A percentile compares a stretch with the other conserved stretches of the same genome.
Conservation (phyloP, 208 protist genomes). For the Leishmania lainsoni region DNA sequence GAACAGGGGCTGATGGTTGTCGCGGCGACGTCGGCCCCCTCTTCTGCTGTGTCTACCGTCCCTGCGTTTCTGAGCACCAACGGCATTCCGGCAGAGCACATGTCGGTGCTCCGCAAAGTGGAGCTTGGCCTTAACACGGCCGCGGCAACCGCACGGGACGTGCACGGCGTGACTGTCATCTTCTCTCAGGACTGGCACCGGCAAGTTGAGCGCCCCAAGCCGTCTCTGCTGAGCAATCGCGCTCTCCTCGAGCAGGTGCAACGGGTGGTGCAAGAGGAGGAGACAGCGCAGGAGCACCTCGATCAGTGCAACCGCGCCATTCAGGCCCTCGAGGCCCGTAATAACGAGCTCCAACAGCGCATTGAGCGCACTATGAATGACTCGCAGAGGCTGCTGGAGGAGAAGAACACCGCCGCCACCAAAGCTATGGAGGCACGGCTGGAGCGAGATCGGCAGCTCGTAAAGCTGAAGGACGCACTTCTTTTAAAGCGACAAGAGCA, state of each 20-base stretch:
- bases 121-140: constrained; percentile 51
- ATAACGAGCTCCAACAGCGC: constrained; percentile 63
- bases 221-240: constrained; percentile 67
- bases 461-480: constrained; percentile 59
- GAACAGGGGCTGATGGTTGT: constrained; percentile 17
- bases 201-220: constrained; percentile 37
- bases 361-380: constrained; percentile 57
- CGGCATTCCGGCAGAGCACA: constrained; percentile 68
- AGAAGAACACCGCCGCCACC: constrained; percentile 44
- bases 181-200: constrained; percentile 55
- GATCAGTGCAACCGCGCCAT: constrained; percentile 55
- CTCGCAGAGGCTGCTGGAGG: constrained; percentile 71
- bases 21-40: background rate
- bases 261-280: constrained; percentile 60
- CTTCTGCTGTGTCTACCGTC: constrained; percentile 5
- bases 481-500: constrained; percentile 59
- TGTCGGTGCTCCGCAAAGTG: constrained; percentile 74
- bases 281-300: constrained; percentile 47
- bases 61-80: constrained; percentile 25
- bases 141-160: constrained; percentile 44
- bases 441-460: constrained; percentile 36
- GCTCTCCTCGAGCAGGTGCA: constrained; percentile 63
- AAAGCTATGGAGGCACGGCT: constrained; percentile 42
- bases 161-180: constrained; percentile 43
- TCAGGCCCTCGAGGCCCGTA: constrained; percentile 52